A percentile compares a stretch with the other conserved stretches of the same genome.
Evolutionary conservation across 1,139 yeast genomes (phyloP).

Genomic region (Insectozyma bohioensis): DNA sequence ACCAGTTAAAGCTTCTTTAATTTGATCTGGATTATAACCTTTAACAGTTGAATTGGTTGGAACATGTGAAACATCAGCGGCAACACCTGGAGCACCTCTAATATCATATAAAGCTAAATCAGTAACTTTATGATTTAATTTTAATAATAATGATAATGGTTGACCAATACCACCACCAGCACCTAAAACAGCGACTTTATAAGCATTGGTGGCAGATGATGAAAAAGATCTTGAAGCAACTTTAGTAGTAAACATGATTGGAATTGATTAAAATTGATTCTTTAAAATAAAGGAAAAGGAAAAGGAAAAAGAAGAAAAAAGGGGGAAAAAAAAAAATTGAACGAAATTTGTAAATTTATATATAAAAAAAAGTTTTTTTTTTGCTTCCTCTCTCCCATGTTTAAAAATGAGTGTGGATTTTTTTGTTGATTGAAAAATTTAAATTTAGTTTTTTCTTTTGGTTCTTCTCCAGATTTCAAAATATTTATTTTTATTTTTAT

Average conservation of each 20-base stretch:
- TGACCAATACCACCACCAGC: conserved; percentile 94
- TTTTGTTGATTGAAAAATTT: too few species aligned
- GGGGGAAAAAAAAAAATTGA: too few species aligned
- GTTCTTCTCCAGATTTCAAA: conserved; percentile 3
- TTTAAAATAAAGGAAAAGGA: conserved; percentile 3
- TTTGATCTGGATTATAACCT: conserved; percentile 65
- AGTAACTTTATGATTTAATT: conserved; percentile 58
- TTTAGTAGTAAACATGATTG: conserved; percentile 51
- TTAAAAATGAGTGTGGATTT: too few species aligned
- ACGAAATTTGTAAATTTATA: conserved; percentile 1
- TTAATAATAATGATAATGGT: conserved; percentile 82
- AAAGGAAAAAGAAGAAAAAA: conserved; percentile 6
- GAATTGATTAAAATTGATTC: too few species aligned
- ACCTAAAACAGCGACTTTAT: conserved; percentile 75
- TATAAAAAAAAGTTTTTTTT: too few species aligned
- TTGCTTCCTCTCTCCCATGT: too few species aligned
- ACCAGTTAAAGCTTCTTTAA: conserved; percentile 63
- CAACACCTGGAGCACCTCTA: conserved; percentile 89
- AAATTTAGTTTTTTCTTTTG: too few species aligned
- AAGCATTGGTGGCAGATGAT: conserved; percentile 57
- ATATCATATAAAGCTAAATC: conserved; percentile 85
- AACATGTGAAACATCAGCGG: conserved; percentile 86
- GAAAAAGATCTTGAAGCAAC: conserved; percentile 68
- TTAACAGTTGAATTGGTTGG: conserved; percentile 75
- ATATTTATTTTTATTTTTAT: too few species aligned